phyloP scores from a whole-genome alignment of 1,139 yeast genomes.

The Scheffersomyces illinoinensis region DNA sequence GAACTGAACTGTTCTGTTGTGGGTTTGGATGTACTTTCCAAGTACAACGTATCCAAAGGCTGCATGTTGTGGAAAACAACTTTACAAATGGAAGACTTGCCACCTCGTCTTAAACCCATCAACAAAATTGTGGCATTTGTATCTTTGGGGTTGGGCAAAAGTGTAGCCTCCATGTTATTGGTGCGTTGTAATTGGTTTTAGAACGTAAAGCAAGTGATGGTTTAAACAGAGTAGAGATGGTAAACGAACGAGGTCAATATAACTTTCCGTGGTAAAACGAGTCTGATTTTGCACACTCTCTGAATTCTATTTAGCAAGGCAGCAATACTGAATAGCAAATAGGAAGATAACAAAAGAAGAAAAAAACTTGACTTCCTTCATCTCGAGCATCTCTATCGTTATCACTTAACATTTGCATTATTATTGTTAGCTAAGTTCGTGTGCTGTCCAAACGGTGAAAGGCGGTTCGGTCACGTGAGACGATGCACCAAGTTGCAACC shows the following conservation, averaged over 20 bases:
- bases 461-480: not conserved
- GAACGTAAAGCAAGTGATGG: not conserved
- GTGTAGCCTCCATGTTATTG: conserved; percentile 32
- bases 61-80: conserved; percentile 97
- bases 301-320: not conserved
- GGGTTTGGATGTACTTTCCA: conserved; percentile 89
- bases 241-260: not conserved
- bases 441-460: not conserved
- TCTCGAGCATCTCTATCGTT: no score
- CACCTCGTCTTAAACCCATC: conserved; percentile 82
- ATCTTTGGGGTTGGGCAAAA: conserved; percentile 37
- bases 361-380: no score
- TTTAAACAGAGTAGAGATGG: not conserved
- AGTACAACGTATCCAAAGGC: conserved; percentile 86
- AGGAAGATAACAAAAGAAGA: not conserved
- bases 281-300: not conserved
- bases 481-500: not conserved
- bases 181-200: not conserved
- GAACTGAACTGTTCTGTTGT: conserved; percentile 77
- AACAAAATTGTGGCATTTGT: conserved; percentile 72
- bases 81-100: conserved; percentile 90
- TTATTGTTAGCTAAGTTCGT: not conserved
- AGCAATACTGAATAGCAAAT: not conserved
- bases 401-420: no score
- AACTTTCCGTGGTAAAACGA: not conserved